Conservation (phyloP, 768 basidiomycete species). For the Collybia mongolica region DNA sequence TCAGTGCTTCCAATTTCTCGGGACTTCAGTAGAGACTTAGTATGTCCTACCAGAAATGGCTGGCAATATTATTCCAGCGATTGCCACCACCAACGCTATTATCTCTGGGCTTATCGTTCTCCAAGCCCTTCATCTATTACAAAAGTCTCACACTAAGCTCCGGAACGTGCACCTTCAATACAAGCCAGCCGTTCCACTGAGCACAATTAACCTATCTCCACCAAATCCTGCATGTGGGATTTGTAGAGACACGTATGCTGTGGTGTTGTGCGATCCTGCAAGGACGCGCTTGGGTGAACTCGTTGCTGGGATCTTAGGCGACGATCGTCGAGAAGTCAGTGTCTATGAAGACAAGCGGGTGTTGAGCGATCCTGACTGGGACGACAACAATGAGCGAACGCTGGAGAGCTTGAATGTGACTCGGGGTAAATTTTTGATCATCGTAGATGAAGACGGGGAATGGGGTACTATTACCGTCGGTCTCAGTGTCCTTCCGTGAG, state of each 20-base stretch:
- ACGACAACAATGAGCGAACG: constrained; percentile 82
- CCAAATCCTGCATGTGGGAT: constrained; percentile 83
- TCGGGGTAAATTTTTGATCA: constrained; percentile 83
- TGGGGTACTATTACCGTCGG: constrained; percentile 71
- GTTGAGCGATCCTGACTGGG: constrained; percentile 91
- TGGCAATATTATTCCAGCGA: constrained; percentile 98
- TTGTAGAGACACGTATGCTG: constrained; percentile 82
- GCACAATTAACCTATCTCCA: constrained; percentile 57
- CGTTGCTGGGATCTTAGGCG: constrained; percentile 64
- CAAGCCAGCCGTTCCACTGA: constrained; percentile 77
- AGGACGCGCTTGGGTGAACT: constrained; percentile 71
- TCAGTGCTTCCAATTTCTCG: constrained; percentile 23
- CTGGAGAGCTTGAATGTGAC: constrained; percentile 79
- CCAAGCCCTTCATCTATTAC: constrained; percentile 85
- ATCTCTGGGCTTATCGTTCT: constrained; percentile 93
- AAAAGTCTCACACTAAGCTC: constrained; percentile 54
- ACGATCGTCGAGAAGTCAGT: constrained; percentile 61
- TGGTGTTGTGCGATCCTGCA: constrained; percentile 70
- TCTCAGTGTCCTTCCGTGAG: constrained; percentile 70
- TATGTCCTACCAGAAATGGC: constrained; percentile 76
- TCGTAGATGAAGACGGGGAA: constrained; percentile 86
- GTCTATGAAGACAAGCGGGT: constrained; percentile 87
- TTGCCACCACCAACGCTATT: constrained; percentile 98
- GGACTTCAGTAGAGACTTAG: not conserved
- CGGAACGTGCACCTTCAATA: constrained; percentile 81